Conservation (phyloP, 106 monocot species). For the Amphibolis antarctica region DNA sequence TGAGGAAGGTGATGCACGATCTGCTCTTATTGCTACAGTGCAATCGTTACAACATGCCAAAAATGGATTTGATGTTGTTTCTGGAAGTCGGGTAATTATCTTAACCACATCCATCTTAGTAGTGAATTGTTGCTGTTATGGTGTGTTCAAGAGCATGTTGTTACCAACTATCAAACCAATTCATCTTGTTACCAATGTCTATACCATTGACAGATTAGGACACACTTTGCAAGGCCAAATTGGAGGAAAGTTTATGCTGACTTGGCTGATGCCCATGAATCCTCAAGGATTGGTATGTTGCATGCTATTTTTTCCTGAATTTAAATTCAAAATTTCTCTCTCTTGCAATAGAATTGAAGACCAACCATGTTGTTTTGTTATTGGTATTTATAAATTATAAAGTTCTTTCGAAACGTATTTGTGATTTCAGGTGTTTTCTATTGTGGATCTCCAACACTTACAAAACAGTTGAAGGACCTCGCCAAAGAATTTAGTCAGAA, state of each 20-base stretch:
- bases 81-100: slow-evolving; percentile 55
- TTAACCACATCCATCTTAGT: background rate
- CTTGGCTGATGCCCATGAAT: slow-evolving; percentile 38
- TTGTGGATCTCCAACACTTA: slow-evolving; percentile 74
- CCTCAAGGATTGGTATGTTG: slow-evolving; percentile 54
- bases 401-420: background rate
- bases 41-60: slow-evolving; percentile 87
- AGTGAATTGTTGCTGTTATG: too few species aligned
- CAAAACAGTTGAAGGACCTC: slow-evolving; percentile 62
- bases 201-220: slow-evolving; percentile 33
- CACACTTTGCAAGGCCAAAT: slow-evolving; percentile 65
- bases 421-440: slow-evolving; percentile 70
- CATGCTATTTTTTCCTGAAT: slow-evolving; percentile 12
- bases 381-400: background rate
- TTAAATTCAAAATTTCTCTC: too few species aligned
- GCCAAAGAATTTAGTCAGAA: slow-evolving; percentile 78
- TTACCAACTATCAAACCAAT: too few species aligned
- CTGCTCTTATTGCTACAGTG: slow-evolving; percentile 88
- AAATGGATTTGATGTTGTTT: slow-evolving; percentile 82
- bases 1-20: slow-evolving; percentile 92
- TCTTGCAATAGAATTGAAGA: too few species aligned
- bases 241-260: slow-evolving; percentile 63
- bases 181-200: too few species aligned
- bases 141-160: too few species aligned
- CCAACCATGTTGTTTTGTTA: too few species aligned